Conservation (phyloP, 1,284 basidiomycete genomes). For the Irpex lacteus region DNA sequence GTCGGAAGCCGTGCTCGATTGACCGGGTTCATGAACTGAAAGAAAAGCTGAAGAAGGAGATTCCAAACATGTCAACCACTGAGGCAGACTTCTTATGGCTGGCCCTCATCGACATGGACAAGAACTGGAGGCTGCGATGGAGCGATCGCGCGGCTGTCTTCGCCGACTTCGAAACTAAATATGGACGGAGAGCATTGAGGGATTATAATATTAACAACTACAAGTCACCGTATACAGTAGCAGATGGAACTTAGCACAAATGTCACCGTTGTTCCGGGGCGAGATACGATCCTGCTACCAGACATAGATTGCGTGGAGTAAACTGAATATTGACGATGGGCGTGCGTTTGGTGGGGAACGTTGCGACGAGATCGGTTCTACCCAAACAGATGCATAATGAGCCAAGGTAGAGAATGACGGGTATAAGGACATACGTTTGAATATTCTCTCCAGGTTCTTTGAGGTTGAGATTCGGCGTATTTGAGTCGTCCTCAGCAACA, state of each 20-base stretch:
- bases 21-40: neutral
- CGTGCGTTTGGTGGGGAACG: constrained; percentile 94
- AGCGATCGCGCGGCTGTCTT: neutral
- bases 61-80: neutral
- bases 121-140: neutral
- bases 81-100: neutral
- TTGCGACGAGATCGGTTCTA: constrained; percentile 86
- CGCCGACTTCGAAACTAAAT: neutral
- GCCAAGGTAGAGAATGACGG: constrained; percentile 6
- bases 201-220: no score
- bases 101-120: neutral
- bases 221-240: no score
- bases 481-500: constrained; percentile 31
- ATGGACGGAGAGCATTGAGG: no score
- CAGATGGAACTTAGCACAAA: neutral
- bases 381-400: neutral
- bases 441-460: constrained; percentile 44
- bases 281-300: constrained; percentile 78
- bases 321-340: constrained; percentile 92
- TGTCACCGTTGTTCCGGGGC: constrained; percentile 53
- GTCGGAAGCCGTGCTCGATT: neutral
- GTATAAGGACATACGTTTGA: constrained; percentile 54
- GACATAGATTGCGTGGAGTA: constrained; percentile 90
- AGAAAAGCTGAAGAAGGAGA: neutral
- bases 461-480: constrained; percentile 10